These are phyloP conservation scores for Apodospora peruviana DNA, from an alignment of 495 filamentous ascomycete genomes.

Conservation along the genomic window DNA sequence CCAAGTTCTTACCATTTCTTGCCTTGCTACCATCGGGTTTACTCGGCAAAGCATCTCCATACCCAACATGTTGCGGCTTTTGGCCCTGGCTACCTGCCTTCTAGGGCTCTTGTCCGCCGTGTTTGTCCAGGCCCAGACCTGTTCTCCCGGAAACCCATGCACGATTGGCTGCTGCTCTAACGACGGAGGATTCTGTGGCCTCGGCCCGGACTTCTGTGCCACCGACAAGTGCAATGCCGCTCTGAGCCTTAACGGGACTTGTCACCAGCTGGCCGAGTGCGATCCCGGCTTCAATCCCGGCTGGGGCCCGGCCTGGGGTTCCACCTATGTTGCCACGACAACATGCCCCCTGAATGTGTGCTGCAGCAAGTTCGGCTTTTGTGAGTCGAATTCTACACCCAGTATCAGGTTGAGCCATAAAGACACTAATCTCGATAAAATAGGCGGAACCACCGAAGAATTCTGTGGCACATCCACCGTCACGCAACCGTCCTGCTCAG, in stretches of 20 bases:
- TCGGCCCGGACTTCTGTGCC: neutral
- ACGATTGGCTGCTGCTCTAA: neutral
- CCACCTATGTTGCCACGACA: neutral
- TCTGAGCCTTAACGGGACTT: neutral
- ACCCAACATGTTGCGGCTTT: neutral
- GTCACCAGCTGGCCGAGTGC: neutral
- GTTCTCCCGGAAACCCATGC: neutral
- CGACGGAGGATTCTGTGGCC: neutral
- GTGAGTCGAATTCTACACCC: neutral
- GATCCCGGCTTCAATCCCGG: neutral
- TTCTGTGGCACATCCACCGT: conserved; percentile 13
- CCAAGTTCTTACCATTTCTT: too few relatives aligned
- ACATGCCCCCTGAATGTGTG: neutral
- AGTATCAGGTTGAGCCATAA: neutral
- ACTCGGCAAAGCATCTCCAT: too few relatives aligned
- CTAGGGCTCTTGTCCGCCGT: neutral
- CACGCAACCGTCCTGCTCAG: conserved; percentile 14
- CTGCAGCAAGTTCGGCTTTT: neutral
- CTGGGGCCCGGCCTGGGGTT: neutral
- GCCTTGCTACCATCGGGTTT: too few relatives aligned
- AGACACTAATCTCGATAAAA: neutral
- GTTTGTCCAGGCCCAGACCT: neutral
- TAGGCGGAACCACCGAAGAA: neutral
- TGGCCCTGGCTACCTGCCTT: neutral
- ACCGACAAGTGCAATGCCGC: neutral